Base-by-base conservation (phyloP, 2,329 filamentous ascomycete genomes). In the Apiospora sp. region DNA sequence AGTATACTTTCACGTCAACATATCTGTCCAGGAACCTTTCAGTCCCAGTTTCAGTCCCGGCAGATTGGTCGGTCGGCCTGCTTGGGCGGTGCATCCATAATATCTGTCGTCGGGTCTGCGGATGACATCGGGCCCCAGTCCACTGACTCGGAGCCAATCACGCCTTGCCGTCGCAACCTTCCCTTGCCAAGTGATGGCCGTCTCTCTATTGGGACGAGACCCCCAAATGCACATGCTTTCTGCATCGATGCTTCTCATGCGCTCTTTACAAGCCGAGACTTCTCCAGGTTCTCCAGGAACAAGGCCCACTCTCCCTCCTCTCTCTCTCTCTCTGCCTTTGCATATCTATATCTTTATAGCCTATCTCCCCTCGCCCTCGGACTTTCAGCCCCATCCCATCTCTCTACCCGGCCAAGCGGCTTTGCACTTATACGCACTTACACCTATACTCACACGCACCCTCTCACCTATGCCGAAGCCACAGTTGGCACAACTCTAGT, bases 401-500 rank as follows among this genome's bases (percentile, higher is more conserved):
- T n/a, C 27, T 61, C 43, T 67, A 22, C 34, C n/a, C 68, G 68
- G 68, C 48, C 68, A 70, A 70, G 68, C 73, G 72, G 71, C 70
- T 69, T 70, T 68, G 37, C 58, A 64, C 51, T 34, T 58, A 58
- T 13, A 58, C 49, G 51, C 30, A 54, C 54, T 73, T 64, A 69
- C 64, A 64, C 22, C 16, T 14, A 51, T 74, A 69, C 44, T 19
- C 71, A 48, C 68, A 67, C 69, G 58, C 51, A 71, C 51, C 73
- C 71, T 69, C 71, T 72, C 69, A 71, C 68, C 73, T 49, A 69
- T 71, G 54, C 48, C 74, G 71, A 73, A 68, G 74, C 72, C 70
- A 72, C 71, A 41, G 74, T 75, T 74, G 77, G 58, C 72, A 34
- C 71, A 76, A 73, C 71, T 79, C 81, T 76, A 85, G 84, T 88